Evolutionary conservation across 768 basidiomycete genomes (phyloP), one percentile per base, ranked within the genome.

Genomic region (Phlebiopsis gigantea): DNA sequence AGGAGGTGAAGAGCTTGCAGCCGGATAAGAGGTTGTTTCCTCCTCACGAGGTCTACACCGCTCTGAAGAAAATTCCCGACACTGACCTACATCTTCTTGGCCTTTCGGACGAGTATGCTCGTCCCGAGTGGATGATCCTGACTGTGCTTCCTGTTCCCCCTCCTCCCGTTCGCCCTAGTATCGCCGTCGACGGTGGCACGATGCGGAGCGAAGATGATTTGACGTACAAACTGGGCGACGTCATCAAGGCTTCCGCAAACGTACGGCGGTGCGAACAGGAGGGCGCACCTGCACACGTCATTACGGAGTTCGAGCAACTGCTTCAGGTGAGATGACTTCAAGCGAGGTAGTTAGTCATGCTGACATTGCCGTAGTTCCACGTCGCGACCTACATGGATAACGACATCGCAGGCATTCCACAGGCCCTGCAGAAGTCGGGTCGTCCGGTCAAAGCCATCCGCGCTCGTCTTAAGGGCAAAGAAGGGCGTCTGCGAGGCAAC

Each of bases 371-470:
- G 31, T 62, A 97, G 93, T 99, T 95, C 69, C 97, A 99, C 67
- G 94, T 98, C 58, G 97, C 97, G 2, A 98, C 97, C 0, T 99
- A 98, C 69, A 99, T 99, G 96, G 97, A 99, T 68, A 99, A 99
- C 68, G 95, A 98, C 67, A 95, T 98, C 57, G 94, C 97, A 30
- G 97, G 97, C 45, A 92, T 98, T 31, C 97, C 97, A 1, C 96
- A 98, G 67, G 94, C 97, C 1, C 74, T 96, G 62, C 97, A 98
- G 67, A 98, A 98, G 72, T 95, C 93, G 42, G 97, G 97, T 28
- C 84, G 97, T 57, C 95, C 97, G 25, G 90, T 99, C 58, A 99
- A 99, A 72, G 95, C 97, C 31, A 98, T 99, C 65, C 93, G 97
- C 57, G 94, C 96, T 5, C 88, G 97, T 44, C 80, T 99, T 55